A percentile compares a stretch with the other conserved stretches of the same genome.
phyloP scores from a whole-genome alignment of 129 eudicot species.

The Tagetes erecta region DNA sequence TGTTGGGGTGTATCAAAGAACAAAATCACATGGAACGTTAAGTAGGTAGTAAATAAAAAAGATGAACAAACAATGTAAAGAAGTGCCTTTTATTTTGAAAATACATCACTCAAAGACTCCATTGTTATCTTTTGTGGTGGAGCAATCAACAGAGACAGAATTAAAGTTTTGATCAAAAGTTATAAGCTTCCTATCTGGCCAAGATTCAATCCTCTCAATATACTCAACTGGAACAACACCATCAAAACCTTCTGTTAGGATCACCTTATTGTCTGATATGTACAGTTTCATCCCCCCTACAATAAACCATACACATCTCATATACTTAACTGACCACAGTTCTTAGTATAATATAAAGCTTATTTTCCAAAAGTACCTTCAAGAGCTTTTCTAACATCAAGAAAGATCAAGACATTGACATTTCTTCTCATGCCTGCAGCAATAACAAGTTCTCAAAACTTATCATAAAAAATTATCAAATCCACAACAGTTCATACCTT shows the following conservation, averaged over 20 bases:
- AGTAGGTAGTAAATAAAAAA: background rate
- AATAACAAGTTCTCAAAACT: slow-evolving; percentile 28
- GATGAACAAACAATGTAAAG: background rate
- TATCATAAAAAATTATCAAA: slow-evolving; percentile 18
- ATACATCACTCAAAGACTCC: background rate
- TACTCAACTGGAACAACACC: slow-evolving; percentile 80
- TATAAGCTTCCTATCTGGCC: slow-evolving; percentile 69
- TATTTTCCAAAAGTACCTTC: slow-evolving; percentile 52
- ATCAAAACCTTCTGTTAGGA: slow-evolving; percentile 86
- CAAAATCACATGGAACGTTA: background rate
- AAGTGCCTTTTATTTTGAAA: background rate
- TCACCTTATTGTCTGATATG: slow-evolving; percentile 82
- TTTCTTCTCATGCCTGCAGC: slow-evolving; percentile 83
- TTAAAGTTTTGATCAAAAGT: slow-evolving; percentile 28
- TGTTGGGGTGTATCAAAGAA: background rate
- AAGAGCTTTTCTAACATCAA: slow-evolving; percentile 84
- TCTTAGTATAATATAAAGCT: background rate
- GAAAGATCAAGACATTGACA: slow-evolving; percentile 74
- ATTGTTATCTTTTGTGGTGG: background rate
- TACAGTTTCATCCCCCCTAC: slow-evolving; percentile 91
- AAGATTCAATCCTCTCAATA: slow-evolving; percentile 73
- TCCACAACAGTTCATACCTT: background rate
- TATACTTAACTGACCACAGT: background rate
- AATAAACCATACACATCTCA: slow-evolving; percentile 7
- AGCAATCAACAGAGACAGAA: background rate